Base-by-base conservation (phyloP, 345 rosid genomes). In the Barbarea vulgaris region DNA sequence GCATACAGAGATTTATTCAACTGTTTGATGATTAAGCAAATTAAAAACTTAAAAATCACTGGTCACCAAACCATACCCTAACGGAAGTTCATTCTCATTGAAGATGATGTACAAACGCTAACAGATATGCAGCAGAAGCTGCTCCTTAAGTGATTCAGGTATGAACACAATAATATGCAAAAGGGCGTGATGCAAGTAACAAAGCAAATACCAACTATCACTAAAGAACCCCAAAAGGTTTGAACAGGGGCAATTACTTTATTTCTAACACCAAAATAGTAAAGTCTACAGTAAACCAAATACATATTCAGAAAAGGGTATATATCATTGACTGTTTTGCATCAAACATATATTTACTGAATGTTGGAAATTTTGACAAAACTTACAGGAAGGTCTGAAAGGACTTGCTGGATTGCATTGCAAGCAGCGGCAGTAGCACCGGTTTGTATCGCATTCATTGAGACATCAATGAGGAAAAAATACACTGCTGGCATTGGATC, bases 371-470 rank as follows among this genome's bases (percentile, higher is more conserved):
- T 31, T 53, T 56, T 30, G 58, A 56, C 22, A 55, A 28, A 71
- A 84, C 96, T 86, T 76, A 93, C 98, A 19, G 98, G 96, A 85
- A 93, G 91, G 81, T 93, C 96, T 74, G 83, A 75, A 80, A 93
- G 84, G 67, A 93, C 96, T 93, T 93, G 97, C 82, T 72, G 86
- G 61, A 93, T 87, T 39, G 97, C 93, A 80, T 86, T 85, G 82
- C 98, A 93, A 71, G 98, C 97, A 56, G 97, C 97, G 57, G 98
- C 98, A 74, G 98, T 89, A 48, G 97, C 97, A 77, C 97, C 93
- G 41, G 93, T 93, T 80, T 87, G 97, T 64, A 93, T 66, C 36
- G 96, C 95, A 87, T 87, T 88, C 93, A 89, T 81, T 37, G 97
- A 91, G 69, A 93, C 98, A 81, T 93, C 98, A 77, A 93, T 74